A percentile compares a stretch with the other conserved stretches of the same genome.
phyloP scores from a whole-genome alignment of 805 yeast genomes.

The Torulaspora franciscae region DNA sequence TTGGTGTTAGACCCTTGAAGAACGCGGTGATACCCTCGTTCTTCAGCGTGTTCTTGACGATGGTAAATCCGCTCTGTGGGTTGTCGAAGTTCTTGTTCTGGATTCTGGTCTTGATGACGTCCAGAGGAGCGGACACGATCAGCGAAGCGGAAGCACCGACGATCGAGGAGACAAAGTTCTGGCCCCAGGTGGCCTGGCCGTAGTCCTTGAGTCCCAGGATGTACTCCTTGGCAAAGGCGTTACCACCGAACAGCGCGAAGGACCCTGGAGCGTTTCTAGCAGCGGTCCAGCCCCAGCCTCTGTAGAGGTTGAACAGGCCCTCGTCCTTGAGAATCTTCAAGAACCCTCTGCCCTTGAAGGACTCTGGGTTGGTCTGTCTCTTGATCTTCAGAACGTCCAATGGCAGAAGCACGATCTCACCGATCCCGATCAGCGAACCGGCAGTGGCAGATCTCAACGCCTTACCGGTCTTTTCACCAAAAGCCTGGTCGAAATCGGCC shows the following conservation, averaged over 20 bases:
- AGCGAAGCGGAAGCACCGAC: slow-evolving; percentile 96
- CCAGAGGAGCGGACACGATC: slow-evolving; percentile 95
- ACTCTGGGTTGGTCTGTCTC: slow-evolving; percentile 99
- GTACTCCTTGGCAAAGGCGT: slow-evolving; percentile 97
- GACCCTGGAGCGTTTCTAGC: slow-evolving; percentile 99
- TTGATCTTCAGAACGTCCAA: slow-evolving; percentile 95
- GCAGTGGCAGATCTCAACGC: slow-evolving; percentile 97
- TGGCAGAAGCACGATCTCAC: slow-evolving; percentile 93
- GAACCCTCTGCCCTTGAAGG: slow-evolving; percentile 98
- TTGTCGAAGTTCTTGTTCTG: slow-evolving; percentile 95
- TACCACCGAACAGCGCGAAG: slow-evolving; percentile 96
- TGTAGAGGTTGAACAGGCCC: slow-evolving; percentile 77
- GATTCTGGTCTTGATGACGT: slow-evolving; percentile 96
- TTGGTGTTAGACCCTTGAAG: slow-evolving; percentile 96
- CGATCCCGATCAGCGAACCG: slow-evolving; percentile 95
- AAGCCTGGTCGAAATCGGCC: slow-evolving; percentile 61
- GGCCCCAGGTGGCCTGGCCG: slow-evolving; percentile 87
- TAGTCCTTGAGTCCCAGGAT: slow-evolving; percentile 82
- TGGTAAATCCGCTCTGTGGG: slow-evolving; percentile 89
- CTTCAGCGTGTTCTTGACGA: slow-evolving; percentile 85
- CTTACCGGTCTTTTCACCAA: slow-evolving; percentile 94
- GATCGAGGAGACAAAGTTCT: slow-evolving; percentile 91
- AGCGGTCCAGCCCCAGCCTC: slow-evolving; percentile 99
- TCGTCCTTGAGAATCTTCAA: slow-evolving; percentile 80
- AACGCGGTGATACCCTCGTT: slow-evolving; percentile 87